A percentile compares a stretch with the other conserved stretches of the same genome.
Evolutionary conservation across 306 rosid genomes (phyloP).

Genomic region (Dalbergia oliveri): DNA sequence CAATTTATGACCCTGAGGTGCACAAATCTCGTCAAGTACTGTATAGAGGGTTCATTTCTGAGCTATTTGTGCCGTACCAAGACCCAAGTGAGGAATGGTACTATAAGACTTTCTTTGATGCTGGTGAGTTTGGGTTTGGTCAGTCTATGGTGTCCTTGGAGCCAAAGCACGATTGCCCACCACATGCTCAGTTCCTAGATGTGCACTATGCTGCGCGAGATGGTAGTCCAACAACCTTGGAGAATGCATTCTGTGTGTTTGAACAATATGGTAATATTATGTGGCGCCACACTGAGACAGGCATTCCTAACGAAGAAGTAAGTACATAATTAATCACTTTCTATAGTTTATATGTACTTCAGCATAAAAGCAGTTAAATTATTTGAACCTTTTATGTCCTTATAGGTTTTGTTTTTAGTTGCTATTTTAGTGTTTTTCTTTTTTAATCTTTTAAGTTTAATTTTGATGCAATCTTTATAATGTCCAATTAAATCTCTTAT

Average conservation of each 20-base stretch:
- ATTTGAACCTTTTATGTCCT: no score
- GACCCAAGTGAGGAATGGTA: conserved; percentile 57
- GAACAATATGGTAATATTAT: conserved; percentile 45
- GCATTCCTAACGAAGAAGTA: conserved; percentile 45
- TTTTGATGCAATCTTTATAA: no score
- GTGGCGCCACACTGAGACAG: conserved; percentile 56
- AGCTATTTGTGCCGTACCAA: conserved; percentile 54
- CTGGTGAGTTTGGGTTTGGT: conserved; percentile 53
- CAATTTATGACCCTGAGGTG: conserved; percentile 45
- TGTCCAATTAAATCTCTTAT: no score
- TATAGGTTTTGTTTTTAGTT: no score
- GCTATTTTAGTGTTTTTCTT: no score
- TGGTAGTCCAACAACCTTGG: conserved; percentile 41
- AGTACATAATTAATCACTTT: neutral
- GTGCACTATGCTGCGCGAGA: neutral
- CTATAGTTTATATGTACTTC: neutral
- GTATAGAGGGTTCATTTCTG: conserved; percentile 52
- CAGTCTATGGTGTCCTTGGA: conserved; percentile 51
- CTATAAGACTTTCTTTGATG: conserved; percentile 53
- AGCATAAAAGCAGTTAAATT: no score
- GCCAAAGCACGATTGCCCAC: conserved; percentile 49
- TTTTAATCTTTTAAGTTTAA: no score
- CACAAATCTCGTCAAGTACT: conserved; percentile 46
- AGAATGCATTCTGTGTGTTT: conserved; percentile 54
- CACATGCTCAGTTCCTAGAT: conserved; percentile 44